Base-by-base conservation (phyloP, 768 basidiomycete species). In the Rhizopogon salebrosus region DNA sequence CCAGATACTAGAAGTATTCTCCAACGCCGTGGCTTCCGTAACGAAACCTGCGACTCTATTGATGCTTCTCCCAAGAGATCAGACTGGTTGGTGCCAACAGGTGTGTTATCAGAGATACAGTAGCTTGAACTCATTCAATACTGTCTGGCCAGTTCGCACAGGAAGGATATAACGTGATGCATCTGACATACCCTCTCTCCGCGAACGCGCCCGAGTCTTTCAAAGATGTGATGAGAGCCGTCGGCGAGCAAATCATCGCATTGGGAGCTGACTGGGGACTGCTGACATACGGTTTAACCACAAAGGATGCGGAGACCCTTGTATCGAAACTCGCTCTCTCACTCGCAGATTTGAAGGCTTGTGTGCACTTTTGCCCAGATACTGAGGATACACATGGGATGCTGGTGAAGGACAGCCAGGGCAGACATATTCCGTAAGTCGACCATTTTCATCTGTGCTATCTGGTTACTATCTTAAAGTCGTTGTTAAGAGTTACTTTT, bases 141-240 rank as follows among this genome's bases (percentile, higher is more conserved):
- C 24, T 14, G 10, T 31, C n/a, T 3, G 31, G 31, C 31, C 49
- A 73, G 68, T 66, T 70, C 54, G 57, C 72, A 29, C 68, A 72
- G 51, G 75, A 75, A 55, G 74, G 73, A 24, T 73, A 75, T 54
- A 56, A 64, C n/a, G 65, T 72, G 16, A 49, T 67, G 9, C 70
- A 69, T 29, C 49, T 73, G 9, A 31, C 56, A 1, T 70, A 67
- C 29, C 65, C 69, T 26, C 42, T 51, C 11, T 45, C 60, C 22
- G 40, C 48, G 18, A 14, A 52, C 23, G 48, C 39, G 13, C n/a
- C n/a, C n/a, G n/a, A n/a, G n/a, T 51, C 57, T n/a, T 57, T 70
- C 26, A 22, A 39, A 10, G 58, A 62, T 11, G 41, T 48, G 22
- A 46, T 67, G 39, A 53, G 57, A 14, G 58, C 60, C 14, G 62